phyloP scores from a whole-genome alignment of 2,329 filamentous ascomycete species.

The Raffaelea arxii region DNA sequence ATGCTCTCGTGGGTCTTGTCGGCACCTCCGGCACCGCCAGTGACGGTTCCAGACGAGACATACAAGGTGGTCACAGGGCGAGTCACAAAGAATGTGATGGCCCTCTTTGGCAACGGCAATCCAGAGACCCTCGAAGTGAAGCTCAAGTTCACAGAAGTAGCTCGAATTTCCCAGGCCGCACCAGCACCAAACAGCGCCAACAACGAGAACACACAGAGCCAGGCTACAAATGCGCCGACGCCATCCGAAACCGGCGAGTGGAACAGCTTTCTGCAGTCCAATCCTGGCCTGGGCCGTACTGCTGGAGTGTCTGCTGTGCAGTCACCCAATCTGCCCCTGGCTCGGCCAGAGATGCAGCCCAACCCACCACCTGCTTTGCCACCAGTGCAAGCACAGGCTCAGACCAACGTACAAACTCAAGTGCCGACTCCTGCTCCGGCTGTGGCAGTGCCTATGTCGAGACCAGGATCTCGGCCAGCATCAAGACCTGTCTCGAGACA shows the following conservation, averaged over 20 bases:
- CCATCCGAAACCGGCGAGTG: slow-evolving; percentile 63
- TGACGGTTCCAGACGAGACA: slow-evolving; percentile 41
- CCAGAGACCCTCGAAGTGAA: slow-evolving; percentile 91
- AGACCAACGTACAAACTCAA: not conserved
- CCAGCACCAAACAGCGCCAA: slow-evolving; percentile 13
- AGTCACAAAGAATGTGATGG: slow-evolving; percentile 76
- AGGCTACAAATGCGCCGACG: slow-evolving; percentile 27
- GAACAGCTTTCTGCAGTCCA: slow-evolving; percentile 66
- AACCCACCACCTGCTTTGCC: slow-evolving; percentile 1
- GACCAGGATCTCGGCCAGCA: slow-evolving; percentile 6
- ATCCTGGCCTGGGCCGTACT: slow-evolving; percentile 41
- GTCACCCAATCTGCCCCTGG: slow-evolving; percentile 24
- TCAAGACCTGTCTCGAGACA: slow-evolving; percentile 12
- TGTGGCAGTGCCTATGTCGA: not conserved
- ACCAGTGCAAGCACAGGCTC: not conserved
- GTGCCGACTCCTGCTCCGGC: not conserved
- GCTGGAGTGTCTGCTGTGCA: slow-evolving; percentile 20
- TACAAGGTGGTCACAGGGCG: slow-evolving; percentile 69
- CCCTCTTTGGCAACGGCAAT: slow-evolving; percentile 71
- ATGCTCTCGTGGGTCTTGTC: slow-evolving; percentile 79
- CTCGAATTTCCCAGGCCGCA: slow-evolving; percentile 37
- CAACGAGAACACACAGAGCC: slow-evolving; percentile 10
- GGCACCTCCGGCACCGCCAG: slow-evolving; percentile 18
- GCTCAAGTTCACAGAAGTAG: slow-evolving; percentile 72
- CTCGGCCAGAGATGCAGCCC: slow-evolving; percentile 8